phyloP scores from a whole-genome alignment of 2,329 filamentous ascomycete genomes.

The Aspergillus arachidicola region DNA sequence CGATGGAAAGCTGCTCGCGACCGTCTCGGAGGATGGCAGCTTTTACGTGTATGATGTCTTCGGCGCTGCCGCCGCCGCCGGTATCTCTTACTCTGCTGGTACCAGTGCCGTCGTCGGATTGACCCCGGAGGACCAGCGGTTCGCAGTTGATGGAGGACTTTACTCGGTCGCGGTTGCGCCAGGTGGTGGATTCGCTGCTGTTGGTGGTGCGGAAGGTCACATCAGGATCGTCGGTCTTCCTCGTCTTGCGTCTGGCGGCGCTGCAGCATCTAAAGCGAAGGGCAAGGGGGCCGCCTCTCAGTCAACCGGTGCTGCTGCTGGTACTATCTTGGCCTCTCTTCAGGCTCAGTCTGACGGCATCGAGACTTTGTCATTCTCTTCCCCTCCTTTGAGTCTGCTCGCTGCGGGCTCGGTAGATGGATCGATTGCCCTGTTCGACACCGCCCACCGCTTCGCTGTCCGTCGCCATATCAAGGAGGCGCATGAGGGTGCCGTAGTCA shows the following conservation, averaged over 20 bases:
- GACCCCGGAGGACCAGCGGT: slow-evolving; percentile 81
- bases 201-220: slow-evolving; percentile 83
- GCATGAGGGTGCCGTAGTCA: slow-evolving; percentile 87
- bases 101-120: slow-evolving; percentile 72
- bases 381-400: slow-evolving; percentile 62
- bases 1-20: slow-evolving; percentile 83
- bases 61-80: slow-evolving; percentile 70
- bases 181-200: slow-evolving; percentile 75
- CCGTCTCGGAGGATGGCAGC: slow-evolving; percentile 83
- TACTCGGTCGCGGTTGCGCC: slow-evolving; percentile 87
- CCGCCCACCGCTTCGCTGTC: slow-evolving; percentile 82
- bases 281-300: slow-evolving; percentile 47
- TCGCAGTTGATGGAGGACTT: slow-evolving; percentile 86
- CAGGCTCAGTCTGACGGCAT: slow-evolving; percentile 78
- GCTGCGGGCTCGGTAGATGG: slow-evolving; percentile 67
- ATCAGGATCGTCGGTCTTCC: slow-evolving; percentile 86
- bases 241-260: slow-evolving; percentile 50
- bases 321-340: slow-evolving; percentile 78
- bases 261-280: slow-evolving; percentile 53
- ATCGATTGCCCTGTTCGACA: slow-evolving; percentile 82
- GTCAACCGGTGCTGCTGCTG: slow-evolving; percentile 51
- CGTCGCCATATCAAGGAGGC: slow-evolving; percentile 78
- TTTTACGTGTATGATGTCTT: slow-evolving; percentile 94
- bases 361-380: slow-evolving; percentile 70
- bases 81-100: slow-evolving; percentile 57